Evolutionary conservation across 2,329 filamentous ascomycete genomes (phyloP), one percentile per base, ranked within the genome.

Genomic region (Colletotrichum abscissum): DNA sequence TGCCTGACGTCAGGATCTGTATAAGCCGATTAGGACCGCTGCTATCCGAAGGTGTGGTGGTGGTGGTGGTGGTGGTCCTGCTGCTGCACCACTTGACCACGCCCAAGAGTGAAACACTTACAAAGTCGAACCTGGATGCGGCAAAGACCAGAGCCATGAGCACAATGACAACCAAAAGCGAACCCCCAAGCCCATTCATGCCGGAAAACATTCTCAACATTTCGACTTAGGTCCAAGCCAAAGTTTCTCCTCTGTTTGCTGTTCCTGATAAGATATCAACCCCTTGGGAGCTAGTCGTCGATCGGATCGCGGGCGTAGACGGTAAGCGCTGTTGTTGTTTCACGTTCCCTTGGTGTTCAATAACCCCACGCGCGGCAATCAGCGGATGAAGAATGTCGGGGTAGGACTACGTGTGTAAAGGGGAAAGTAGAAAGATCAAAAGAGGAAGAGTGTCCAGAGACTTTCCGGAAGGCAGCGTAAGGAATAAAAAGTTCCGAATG

Each of bases 161-260:
- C 28, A 72, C 73, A 12, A 72, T 74, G 11, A 76, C 64, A 28
- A 67, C 42, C 42, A 74, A 33, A 2, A 76, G 58, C 49, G 75
- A 42, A 6, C 60, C 35, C 16, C 67, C 73, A 35, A 67, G 24
- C 49, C 57, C 66, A 22, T 62, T 63, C 69, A 63, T 75, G 58
- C 62, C 59, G 24, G 57, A 42, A 58, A 75, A 69, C 59, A 73
- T 74, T 55, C 66, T 72, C 65, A 75, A 62, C 74, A 75, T 75
- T 8, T 63, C 19, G 42, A 49, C 42, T 22, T 5, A 49, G 42
- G 42, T 5, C 42, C 19, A 49, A 49, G 42, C 42, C 42, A 49
- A 22, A 49, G 63, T 16, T 30, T 26, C 16, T 14, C 7, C 5
- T 26, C 9, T 46, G 3, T 28, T 52, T 9, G 38, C 22, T 30